Evolutionary conservation across 2,329 filamentous ascomycete genomes (phyloP), one percentile per base, ranked within the genome.

Genomic region (Diaporthe ilicicola): DNA sequence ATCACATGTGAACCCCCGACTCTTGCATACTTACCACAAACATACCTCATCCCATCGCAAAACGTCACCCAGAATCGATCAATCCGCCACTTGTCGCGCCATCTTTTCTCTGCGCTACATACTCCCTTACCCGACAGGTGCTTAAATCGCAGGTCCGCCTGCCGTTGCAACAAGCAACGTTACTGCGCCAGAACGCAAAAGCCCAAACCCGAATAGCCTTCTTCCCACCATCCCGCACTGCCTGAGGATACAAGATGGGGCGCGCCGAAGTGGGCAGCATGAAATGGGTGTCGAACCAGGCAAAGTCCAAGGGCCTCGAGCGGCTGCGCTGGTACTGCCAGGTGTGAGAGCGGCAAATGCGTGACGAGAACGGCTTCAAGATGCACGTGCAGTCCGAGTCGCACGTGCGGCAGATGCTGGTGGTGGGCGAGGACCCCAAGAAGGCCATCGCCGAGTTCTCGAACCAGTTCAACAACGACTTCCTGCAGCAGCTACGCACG

Each of bases 251-350:
- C 84, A 92, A 79, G 66, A 98, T 98, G 95, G 92, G 92, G 67
- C 94, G 93, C 85, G 96, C 96, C 77, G 96, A 98, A 85, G 91
- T 94, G 67, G 96, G 96, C 74, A 93, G 92, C 70, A 94, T 92
- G n/a, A 98, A 98, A 84, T 89, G 94, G 80, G 88, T 98, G 72
- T 90, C 89, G 82, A 98, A 98, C 84, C 92, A 94, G 83, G 91
- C 97, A 85, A 98, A 97, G 83, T 89, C 90, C 74, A 92, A 94
- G 80, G 91, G 91, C 68, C 82, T 90, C 13, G 92, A 96, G 78
- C 89, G 95, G 8, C 86, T 99, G 67, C 89, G 95, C 79, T 99
- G 94, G 93, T 98, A 95, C 84, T 98, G 95, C 74, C 90, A 93
- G 79, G 89, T 92, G 7, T 98, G 95, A 84, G 88, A 94, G 78